These are phyloP conservation scores for Tolypocladium paradoxum DNA, from an alignment of 2,329 filamentous ascomycete species.

Conservation along the genomic window DNA sequence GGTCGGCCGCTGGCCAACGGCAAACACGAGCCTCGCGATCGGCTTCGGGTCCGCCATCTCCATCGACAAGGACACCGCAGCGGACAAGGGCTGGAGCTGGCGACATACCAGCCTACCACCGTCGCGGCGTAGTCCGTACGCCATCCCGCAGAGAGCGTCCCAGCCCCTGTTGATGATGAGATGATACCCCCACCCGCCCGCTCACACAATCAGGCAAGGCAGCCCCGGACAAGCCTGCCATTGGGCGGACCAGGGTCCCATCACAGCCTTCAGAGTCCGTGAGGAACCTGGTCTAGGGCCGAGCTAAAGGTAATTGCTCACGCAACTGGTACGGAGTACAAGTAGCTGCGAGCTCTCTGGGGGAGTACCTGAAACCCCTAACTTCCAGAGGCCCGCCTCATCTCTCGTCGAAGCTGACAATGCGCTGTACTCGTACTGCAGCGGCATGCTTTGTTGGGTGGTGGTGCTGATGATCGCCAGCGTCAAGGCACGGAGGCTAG, in stretches of 20 bases:
- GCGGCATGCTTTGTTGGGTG: not conserved
- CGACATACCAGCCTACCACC: not conserved
- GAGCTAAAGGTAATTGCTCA: not conserved
- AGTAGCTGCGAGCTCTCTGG: too few species aligned
- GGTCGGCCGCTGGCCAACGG: not conserved
- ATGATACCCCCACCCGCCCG: not conserved
- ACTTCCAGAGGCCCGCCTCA: not conserved
- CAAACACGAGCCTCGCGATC: not conserved
- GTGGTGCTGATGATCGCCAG: not conserved
- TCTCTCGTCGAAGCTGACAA: not conserved
- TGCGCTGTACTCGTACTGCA: not conserved
- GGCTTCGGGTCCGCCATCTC: not conserved
- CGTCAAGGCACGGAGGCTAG: not conserved
- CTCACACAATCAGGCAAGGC: not conserved
- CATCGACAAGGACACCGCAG: not conserved
- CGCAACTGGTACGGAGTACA: not conserved
- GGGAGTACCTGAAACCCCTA: conserved; percentile 1
- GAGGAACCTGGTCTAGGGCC: conserved; percentile 1
- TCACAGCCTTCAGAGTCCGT: not conserved
- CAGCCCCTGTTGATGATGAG: not conserved
- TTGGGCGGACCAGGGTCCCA: not conserved
- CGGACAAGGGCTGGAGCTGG: not conserved
- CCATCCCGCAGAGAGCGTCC: not conserved
- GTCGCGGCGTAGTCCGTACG: too few species aligned
- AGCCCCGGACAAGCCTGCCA: not conserved